Evolutionary conservation across 208 protist genomes (phyloP), one percentile per base, ranked within the genome.

Genomic region (Kentomonas sorsogonicus): DNA sequence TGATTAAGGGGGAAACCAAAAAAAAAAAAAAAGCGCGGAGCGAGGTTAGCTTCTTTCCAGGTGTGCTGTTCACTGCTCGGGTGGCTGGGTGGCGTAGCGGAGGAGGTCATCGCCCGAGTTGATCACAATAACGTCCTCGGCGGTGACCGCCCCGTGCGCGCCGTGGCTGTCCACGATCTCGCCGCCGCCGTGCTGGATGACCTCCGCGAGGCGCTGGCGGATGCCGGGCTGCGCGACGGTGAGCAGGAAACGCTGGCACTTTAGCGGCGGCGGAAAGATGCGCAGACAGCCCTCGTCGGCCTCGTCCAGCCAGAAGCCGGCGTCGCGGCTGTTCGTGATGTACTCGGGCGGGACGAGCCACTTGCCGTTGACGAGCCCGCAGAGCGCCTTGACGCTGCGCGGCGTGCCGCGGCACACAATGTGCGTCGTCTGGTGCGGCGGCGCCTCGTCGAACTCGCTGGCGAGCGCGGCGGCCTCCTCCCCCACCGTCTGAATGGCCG

Each of bases 291-390:
- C 83, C 44, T 88, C 77, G 29, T 85, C 77, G 44, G 61, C 53
- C 65, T 93, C 86, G 38, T 93, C 80, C 4, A 91, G 53, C 86
- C 86, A 93, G 51, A 89, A 93, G 6, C 86, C 86, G 6, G 70
- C 81, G 33, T 73, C 47, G 10, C 31, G 50, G 55, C 75, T 86
- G 66, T 74, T 75, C 33, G 65, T 66, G 30, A 93, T 60, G 70
- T 93, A 93, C 63, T 89, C 75, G 2, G 86, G 86, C 13, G 71
- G 60, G 13, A 91, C 80, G 0, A 93, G 67, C 79, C 80, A 91
- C 68, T 79, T 86, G n/a, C 73, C 67, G 1, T 68, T 66, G 26
- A 93, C 86, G 11, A 91, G 66, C 22, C 78, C 86, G 52, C 83
- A 89, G 23, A 93, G 66, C 15, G 80, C 86, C 74, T 93, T 93